Base-by-base conservation (phyloP, 2,329 filamentous ascomycete species). In the Tolypocladium amazonense region DNA sequence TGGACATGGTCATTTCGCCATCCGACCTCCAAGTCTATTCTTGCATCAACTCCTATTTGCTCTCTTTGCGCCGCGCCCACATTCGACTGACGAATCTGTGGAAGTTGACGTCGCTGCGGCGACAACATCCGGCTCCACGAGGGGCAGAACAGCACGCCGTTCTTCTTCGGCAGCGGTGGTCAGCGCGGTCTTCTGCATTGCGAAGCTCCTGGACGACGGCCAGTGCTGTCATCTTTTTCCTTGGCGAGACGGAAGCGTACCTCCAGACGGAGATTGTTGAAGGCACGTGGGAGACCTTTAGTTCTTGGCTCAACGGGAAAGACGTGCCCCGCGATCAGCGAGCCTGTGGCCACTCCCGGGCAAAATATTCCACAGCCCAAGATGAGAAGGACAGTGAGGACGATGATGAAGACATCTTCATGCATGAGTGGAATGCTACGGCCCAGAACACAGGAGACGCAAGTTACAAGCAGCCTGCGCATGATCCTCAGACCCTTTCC, bases 151-250 rank as follows among this genome's bases (percentile, higher is more conserved):
- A 81, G 23, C 82, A 83, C 62, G 81, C 90, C 20, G 77, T 76
- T 33, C 76, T 82, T 27, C 80, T 89, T 14, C 83, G 91, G 35
- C 76, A 83, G 65, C 82, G 89, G 57, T 83, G 86, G 65, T 84
- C 84, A 33, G 70, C 76, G 20, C 82, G 93, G 23, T 81, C 83
- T 5, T 79, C 80, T 39, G 81, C 83, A 0, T 88, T 96, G 81
- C 85, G 94, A 20, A 88, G 86, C 63, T 83, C 93, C 0, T 99
- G 94, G 94, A 93, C 92, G 0, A 95, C 90, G 0, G 88, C 89
- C 65, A 92, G 89, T 68, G 89, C 92, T 2, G 88, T 90, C 1
- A 84, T 96, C 4, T 97, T 96, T 75, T 89, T 97, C 65, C 79
- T 97, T 4, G 90, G 89, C 0, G 92, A 97, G 70, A 88, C 90